phyloP scores from a whole-genome alignment of 805 yeast genomes.

The Henningerozyma blattae region DNA sequence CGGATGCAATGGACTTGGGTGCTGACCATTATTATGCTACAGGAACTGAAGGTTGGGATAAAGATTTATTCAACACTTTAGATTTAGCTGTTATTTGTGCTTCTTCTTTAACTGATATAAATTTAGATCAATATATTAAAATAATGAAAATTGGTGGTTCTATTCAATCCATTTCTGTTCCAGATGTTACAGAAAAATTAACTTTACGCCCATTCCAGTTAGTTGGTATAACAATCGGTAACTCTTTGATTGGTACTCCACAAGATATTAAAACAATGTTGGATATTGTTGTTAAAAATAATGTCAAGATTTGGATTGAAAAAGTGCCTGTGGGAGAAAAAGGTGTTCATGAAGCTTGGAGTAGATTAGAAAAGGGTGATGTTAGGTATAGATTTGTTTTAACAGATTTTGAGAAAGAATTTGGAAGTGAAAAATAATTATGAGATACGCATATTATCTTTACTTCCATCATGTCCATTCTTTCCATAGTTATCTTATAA shows the following conservation, averaged over 20 bases:
- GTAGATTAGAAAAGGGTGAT: slow-evolving; percentile 37
- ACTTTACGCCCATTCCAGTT: slow-evolving; percentile 8
- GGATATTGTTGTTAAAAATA: slow-evolving; percentile 33
- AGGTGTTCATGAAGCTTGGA: slow-evolving; percentile 33
- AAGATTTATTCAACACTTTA: slow-evolving; percentile 23
- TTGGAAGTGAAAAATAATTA: too few species aligned
- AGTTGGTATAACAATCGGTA: slow-evolving; percentile 18
- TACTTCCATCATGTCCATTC: too few species aligned
- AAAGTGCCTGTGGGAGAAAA: slow-evolving; percentile 34
- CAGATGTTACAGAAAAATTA: slow-evolving; percentile 8
- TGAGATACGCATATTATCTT: too few species aligned
- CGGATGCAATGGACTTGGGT: slow-evolving; percentile 38
- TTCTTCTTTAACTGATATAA: slow-evolving; percentile 28
- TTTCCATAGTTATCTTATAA: too few species aligned
- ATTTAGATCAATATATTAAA: slow-evolving; percentile 24
- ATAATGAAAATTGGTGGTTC: slow-evolving; percentile 25
- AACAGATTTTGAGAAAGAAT: slow-evolving; percentile 33
- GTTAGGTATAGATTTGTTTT: slow-evolving; percentile 43
- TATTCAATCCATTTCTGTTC: slow-evolving; percentile 21
- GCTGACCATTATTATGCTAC: slow-evolving; percentile 46
- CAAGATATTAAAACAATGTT: slow-evolving; percentile 37
- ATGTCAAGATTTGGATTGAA: slow-evolving; percentile 41
- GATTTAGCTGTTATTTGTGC: slow-evolving; percentile 42
- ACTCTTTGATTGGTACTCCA: slow-evolving; percentile 32
- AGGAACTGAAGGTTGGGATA: slow-evolving; percentile 34